Evolutionary conservation across 179 eudicot genomes (phyloP), one percentile per base, ranked within the genome.

Genomic region (Sideroxylon spinosum): DNA sequence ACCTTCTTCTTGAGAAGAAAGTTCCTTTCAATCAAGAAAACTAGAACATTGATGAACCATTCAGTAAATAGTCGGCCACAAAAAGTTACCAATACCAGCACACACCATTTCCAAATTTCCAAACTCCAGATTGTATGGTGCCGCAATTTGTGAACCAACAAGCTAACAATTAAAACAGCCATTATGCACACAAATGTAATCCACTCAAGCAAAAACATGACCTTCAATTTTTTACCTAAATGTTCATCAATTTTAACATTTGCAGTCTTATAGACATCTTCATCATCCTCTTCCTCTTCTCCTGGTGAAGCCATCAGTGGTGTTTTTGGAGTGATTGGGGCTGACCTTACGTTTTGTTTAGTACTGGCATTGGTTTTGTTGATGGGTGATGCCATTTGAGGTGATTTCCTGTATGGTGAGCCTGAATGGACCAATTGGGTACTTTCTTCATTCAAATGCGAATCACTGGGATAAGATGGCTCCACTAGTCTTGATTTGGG

Each of bases 41-140:
- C 82, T 14, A 88, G 56, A 22, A 81, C 20, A 77, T 78, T 81
- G 16, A 77, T 85, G 12, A 79, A 71, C 97, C 93, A 91, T 57
- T 81, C 88, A 12, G 89, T 86, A 32, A 93, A 75, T 79, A 90
- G 67, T 19, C 88, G 86, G 78, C 96, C 93, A 29, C 91, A 91
- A 53, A 91, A 80, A 2, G 88, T 81, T 4, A 89, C 96, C 73
- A 88, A 59, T 12, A 79, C 90, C 26, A 90, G 86, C 49, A 88
- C 90, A 78, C 86, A 86, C 97, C 97, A 93, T 86, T 84, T 90
- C 97, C 96, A 93, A 48, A 90, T 78, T 64, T 57, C 75, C 75
- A 88, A 84, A 62, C 89, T 79, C 93, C 93, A 91, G 19, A 91
- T 22, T 1, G 13, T 37, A 52, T 22, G 14, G 46, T 78, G 57